Base-by-base conservation (phyloP, 176 grass and related monocot species). In the Puccinellia tenuiflora region DNA sequence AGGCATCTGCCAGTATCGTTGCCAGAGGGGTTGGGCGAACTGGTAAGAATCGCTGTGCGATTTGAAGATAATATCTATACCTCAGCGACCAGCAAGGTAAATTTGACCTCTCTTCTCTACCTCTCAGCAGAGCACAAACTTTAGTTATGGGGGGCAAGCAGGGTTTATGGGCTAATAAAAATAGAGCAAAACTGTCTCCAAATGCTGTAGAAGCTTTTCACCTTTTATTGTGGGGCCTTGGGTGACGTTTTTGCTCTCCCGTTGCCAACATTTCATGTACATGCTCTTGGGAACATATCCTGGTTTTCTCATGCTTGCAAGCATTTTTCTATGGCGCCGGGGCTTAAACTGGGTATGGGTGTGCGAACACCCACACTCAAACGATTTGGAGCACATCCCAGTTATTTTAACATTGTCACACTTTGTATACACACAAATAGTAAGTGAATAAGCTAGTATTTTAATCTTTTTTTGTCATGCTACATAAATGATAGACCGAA, bases 11-110 rank as follows among this genome's bases (percentile, higher is more conserved):
- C 61, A 34, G 30, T 34, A 34, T 1, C 28, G 7, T 2, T 2
- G 4, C 88, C 81, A 17, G 90, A 92, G n/a, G 90, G 86, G 8
- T 29, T 97, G 43, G 88, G 24, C 68, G 90, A 94, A 51, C 92
- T 97, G 82, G 47, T 92, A 5, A 97, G 84, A 42, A 93, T 98
- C 68, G 92, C 90, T 25, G 84, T 88, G 55, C 80, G 82, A 38
- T 98, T 93, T 42, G 92, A 98, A 83, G 90, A 98, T 64, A 91
- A 79, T 55, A 98, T 94, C 16, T 98, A 91, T 64, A 88, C 37
- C 43, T 51, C 76, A 45, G 95, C 92, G 31, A 80, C 76, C 37
- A 88, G 5, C 73, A 85, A 91, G 92, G 95, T 98, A 84, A 84
- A 28, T n/a, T 37, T 61, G 54, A 40, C 76, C 53, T 65, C 38